Base-by-base conservation (phyloP, 495 filamentous ascomycete species). In the Lineolata rhizophorae region DNA sequence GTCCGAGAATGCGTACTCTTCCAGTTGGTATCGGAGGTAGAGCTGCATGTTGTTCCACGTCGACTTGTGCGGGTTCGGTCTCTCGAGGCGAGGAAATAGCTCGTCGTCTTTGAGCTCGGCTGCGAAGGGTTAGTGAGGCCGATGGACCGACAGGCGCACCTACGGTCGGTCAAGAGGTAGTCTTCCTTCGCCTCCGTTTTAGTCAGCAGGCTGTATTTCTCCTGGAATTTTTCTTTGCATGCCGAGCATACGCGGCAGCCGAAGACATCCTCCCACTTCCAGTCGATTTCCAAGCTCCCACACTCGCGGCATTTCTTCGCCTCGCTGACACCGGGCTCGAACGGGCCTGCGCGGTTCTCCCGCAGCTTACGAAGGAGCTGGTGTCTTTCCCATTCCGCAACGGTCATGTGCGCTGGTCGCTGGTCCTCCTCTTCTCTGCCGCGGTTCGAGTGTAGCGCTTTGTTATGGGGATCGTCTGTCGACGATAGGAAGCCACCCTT, bases 11-110 rank as follows among this genome's bases (percentile, higher is more conserved):
- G 81, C 87, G 45, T 91, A 92, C 29, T 77, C 78, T 43, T 97
- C 87, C 1, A 97, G 74, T 46, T 97, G 90, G 36, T 71, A 94
- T 0, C 90, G 73, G 5, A 97, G 59, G 47, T 77, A 97, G 0
- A 97, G 67, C 77, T 87, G 87, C 87, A 97, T 95, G 56, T 87
- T 80, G 45, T 93, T 84, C 80, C 81, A 97, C 20, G 83, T 82
- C 0, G 72, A 68, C 47, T 92, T 93, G 49, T 94, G 85, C 13
- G 87, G 87, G 46, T 97, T 97, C 3, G 90, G 87, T 17, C 69
- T 71, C 37, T 78, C 76, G 0, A 97, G 54, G 49, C 82, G 82
- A 1, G 87, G 87, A 2, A 97, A 60, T 6, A 97, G 56, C 28
- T 84, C 79, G 34, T 67, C 62, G 43, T 97, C 87, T 37, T 69